Conservation (phyloP, 2,329 filamentous ascomycete genomes). For the Fusarium sambucinum region DNA sequence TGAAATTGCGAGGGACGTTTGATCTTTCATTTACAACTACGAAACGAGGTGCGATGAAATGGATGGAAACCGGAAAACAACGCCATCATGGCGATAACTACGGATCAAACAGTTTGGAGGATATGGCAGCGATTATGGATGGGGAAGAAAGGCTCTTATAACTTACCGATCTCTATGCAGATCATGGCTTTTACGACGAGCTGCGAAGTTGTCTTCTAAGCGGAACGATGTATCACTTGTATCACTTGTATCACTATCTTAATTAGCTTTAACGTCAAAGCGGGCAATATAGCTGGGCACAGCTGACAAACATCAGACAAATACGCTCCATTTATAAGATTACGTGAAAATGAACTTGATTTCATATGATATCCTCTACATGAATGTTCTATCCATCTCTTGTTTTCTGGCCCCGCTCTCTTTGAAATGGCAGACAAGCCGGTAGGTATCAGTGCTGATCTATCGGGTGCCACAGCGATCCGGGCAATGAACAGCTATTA, state of each 20-base stretch:
- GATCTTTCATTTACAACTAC: conserved; percentile 37
- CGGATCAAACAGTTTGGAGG: conserved; percentile 14
- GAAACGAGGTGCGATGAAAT: conserved; percentile 48
- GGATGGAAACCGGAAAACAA: conserved; percentile 40
- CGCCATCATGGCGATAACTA: conserved; percentile 5
- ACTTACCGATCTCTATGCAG: conserved; percentile 44
- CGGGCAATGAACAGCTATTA: not conserved
- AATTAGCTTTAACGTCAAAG: conserved; percentile 23
- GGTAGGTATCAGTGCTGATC: conserved; percentile 11
- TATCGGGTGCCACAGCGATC: conserved; percentile 7
- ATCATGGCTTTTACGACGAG: conserved; percentile 37
- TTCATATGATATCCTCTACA: not conserved
- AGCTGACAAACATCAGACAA: conserved; percentile 18
- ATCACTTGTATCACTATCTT: conserved; percentile 51
- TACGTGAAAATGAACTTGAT: not conserved
- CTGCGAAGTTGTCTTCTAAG: conserved; percentile 28
- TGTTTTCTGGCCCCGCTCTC: conserved; percentile 13
- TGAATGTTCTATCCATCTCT: not conserved
- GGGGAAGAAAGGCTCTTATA: conserved; percentile 46
- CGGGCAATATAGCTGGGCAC: conserved; percentile 21
- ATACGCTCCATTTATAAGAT: not conserved
- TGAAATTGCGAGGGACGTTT: conserved; percentile 34
- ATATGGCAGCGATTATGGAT: conserved; percentile 27
- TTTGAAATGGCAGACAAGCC: not conserved
- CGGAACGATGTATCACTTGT: conserved; percentile 51